Base-by-base conservation (phyloP, 306 rosid species). In the Sophora flavescens region DNA sequence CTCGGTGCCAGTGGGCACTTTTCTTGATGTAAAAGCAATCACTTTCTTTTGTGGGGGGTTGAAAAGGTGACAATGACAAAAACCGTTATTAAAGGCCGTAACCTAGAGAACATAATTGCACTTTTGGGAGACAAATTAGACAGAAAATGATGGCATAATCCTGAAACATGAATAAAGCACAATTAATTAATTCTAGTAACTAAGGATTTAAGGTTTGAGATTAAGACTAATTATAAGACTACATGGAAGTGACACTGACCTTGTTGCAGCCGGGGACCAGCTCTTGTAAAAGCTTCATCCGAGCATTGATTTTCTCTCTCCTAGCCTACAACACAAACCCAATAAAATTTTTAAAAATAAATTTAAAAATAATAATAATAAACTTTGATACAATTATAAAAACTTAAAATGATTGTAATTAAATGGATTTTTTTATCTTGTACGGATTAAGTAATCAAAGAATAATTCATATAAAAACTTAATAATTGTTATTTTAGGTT, bases 211-310 rank as follows among this genome's bases (percentile, higher is more conserved):
- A 81, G 60, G 38, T 61, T 79, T 48, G 15, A n/a, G 17, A 45
- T 10, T 63, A 51, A 50, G 63, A 35, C 35, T 82, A 75, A 36
- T 4, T 4, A 36, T 10, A 10, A n/a, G 85, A 86, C 68, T 44
- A 80, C 13, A 35, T 56, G 52, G 50, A 72, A 66, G 82, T 22
- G 54, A 88, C 79, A 74, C 87, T 18, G 35, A 94, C 97, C 98
- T 94, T 90, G 47, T 84, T 90, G 87, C 98, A 94, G 14, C 98
- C 98, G 6, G 98, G 98, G 89, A 94, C 98, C 90, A 94, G 89
- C 80, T 94, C 98, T 77, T 94, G 98, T 32, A 94, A 91, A 63
- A 90, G 74, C 91, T 94, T 94, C 98, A 94, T 94, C 57, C 98
- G 88, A 76, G 96, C 98, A 57, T 94, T 94, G 44, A 94, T 94